Evolutionary conservation across 805 yeast species (phyloP).

Genomic region (Candida fluviatilis): DNA sequence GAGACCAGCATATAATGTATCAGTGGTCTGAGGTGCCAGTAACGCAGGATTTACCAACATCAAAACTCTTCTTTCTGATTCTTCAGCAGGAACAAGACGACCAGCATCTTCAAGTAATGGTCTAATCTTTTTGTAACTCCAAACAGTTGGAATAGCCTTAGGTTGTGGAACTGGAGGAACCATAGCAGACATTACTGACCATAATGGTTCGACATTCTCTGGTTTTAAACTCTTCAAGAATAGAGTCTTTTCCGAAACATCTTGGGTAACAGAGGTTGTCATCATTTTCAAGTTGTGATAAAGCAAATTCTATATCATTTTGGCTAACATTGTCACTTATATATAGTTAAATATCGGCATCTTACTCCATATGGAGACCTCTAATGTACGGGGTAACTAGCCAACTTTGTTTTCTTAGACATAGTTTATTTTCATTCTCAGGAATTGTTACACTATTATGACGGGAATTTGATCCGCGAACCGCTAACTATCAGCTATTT

Average conservation of each 20-base stretch:
- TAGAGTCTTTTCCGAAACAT: constrained; percentile 3
- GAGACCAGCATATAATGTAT: constrained; percentile 12
- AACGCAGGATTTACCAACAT: constrained; percentile 12
- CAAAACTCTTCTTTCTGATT: constrained; percentile 11
- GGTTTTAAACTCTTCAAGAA: constrained; percentile 8
- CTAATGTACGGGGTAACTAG: too few relatives aligned
- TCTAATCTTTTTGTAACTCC: constrained; percentile 9
- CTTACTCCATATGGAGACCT: too few relatives aligned
- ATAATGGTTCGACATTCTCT: constrained; percentile 11
- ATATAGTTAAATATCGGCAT: too few relatives aligned
- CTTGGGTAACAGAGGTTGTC: too few relatives aligned
- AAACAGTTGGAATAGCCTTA: constrained; percentile 10
- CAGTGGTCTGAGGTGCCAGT: constrained; percentile 12
- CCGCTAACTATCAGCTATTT: too few relatives aligned
- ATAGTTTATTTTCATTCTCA: too few relatives aligned
- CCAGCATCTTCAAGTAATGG: constrained; percentile 11
- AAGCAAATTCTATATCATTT: too few relatives aligned
- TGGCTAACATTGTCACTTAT: too few relatives aligned
- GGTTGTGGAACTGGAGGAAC: constrained; percentile 12
- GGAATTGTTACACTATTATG: too few relatives aligned
- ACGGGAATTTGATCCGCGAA: too few relatives aligned
- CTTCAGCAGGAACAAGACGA: constrained; percentile 10
- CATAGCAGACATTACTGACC: constrained; percentile 12
- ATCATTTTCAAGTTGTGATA: too few relatives aligned
- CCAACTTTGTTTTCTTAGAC: too few relatives aligned